Conservation (phyloP, 129 eudicot species). For the Centella asiatica region DNA sequence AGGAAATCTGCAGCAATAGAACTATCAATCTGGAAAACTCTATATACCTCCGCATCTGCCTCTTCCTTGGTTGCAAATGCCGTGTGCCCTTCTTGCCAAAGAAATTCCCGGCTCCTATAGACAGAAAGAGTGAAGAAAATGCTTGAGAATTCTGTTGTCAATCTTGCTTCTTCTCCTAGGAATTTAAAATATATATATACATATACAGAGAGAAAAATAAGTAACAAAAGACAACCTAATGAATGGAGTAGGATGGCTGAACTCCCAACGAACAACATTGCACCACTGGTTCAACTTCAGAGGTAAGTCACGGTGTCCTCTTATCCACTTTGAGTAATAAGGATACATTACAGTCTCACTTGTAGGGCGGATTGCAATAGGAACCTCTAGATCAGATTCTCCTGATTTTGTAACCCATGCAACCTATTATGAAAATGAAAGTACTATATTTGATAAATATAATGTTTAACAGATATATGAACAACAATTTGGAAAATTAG, state of each 20-base stretch:
- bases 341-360: constrained; percentile 97
- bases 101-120: constrained; percentile 77
- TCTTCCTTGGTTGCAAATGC: constrained; percentile 77
- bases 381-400: constrained; percentile 67
- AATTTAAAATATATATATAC: no score
- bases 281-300: constrained; percentile 88
- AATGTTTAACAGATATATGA: no score
- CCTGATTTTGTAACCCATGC: constrained; percentile 98
- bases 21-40: background rate
- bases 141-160: background rate
- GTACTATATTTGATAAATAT: no score
- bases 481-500: no score
- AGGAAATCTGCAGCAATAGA: background rate
- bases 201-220: background rate
- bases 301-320: constrained; percentile 89
- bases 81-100: constrained; percentile 94
- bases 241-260: constrained; percentile 92
- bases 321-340: constrained; percentile 81
- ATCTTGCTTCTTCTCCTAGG: no score
- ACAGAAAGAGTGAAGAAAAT: background rate
- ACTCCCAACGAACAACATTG: constrained; percentile 96
- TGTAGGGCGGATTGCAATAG: constrained; percentile 81
- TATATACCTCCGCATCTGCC: constrained; percentile 75
- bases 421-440: constrained; percentile 39
- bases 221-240: constrained; percentile 39